Evolutionary conservation across 2,329 filamentous ascomycete species (phyloP).

Genomic region (Venturia pyrina): DNA sequence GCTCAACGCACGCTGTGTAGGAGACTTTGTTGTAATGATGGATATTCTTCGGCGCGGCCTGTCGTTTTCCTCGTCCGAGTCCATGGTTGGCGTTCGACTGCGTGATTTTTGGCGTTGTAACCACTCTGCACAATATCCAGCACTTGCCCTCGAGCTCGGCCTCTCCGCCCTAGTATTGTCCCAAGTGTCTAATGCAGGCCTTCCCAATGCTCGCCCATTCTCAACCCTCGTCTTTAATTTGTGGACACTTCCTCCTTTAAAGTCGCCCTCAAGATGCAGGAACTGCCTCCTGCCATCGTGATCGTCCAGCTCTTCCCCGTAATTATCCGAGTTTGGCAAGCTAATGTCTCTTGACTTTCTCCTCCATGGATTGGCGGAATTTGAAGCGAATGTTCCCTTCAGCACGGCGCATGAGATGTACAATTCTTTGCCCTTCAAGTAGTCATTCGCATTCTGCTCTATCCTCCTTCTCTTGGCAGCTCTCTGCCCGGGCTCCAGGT

Average conservation of each 20-base stretch:
- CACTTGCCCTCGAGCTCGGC: conserved; percentile 4
- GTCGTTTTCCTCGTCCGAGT: background rate
- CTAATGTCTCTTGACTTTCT: background rate
- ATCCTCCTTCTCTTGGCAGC: conserved; percentile 45
- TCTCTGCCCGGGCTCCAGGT: conserved; percentile 39
- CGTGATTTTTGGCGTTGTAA: background rate
- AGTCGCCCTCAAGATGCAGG: background rate
- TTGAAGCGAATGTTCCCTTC: conserved; percentile 47
- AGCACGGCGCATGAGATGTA: conserved; percentile 51
- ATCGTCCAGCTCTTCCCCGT: background rate
- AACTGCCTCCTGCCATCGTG: background rate
- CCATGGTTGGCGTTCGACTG: background rate
- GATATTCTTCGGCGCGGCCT: background rate
- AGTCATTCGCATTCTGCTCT: conserved; percentile 49
- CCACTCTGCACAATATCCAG: conserved; percentile 11
- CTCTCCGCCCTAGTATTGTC: conserved; percentile 7
- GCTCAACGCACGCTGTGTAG: background rate
- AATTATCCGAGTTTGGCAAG: background rate
- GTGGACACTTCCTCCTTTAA: background rate
- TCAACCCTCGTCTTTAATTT: background rate
- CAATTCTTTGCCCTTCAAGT: conserved; percentile 46
- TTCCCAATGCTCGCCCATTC: background rate
- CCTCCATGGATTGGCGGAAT: conserved; percentile 29
- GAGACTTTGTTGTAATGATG: background rate
- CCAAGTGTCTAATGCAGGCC: background rate